Evolutionary conservation across 2,329 filamentous ascomycete species (phyloP), one percentile per base, ranked within the genome.

Genomic region (Cordyceps pruinosa): DNA sequence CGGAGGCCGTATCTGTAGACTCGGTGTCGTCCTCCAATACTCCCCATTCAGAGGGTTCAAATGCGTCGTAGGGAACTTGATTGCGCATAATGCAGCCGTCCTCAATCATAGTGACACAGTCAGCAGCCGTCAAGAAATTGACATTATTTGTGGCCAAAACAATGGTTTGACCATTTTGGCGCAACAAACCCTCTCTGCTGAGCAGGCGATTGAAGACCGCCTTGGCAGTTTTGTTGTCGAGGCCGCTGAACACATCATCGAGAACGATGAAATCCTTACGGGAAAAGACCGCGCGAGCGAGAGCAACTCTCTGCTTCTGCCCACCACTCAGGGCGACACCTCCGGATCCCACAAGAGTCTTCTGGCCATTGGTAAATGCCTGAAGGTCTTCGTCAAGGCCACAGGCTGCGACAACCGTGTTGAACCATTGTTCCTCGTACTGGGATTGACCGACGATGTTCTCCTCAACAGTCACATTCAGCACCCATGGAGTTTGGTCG

Each of bases 241-340:
- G 67, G 0, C 71, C 73, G 48, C 75, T 75, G 35, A 80, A 72
- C 0, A 71, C 64, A 52, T 81, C 77, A 56, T 81, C 78, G 1
- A 81, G 62, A 3, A 81, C 32, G 1, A 77, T 19, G 1, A 78
- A 64, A 1, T 70, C 62, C 7, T 63, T 66, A 9, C 68, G 61
- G 1, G 73, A 68, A 58, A 77, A 81, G 0, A 80, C 63, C 1
- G 77, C 77, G 17, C 78, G 69, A 4, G 78, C 77, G 1, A 80
- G 63, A 3, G 74, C 70, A 26, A 75, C 64, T 39, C 74, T 66
- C 28, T 75, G 72, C 41, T 68, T 73, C 55, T 78, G 75, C 1
- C 76, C 76, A 35, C 75, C 75, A 39, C 74, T 77, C 1, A 78
- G 60, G 5, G 66, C 69, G 8, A 75, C 65, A 2, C 76, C 76